Conservation (phyloP, 2,329 filamentous ascomycete species). For the Alternaria ventricosa region DNA sequence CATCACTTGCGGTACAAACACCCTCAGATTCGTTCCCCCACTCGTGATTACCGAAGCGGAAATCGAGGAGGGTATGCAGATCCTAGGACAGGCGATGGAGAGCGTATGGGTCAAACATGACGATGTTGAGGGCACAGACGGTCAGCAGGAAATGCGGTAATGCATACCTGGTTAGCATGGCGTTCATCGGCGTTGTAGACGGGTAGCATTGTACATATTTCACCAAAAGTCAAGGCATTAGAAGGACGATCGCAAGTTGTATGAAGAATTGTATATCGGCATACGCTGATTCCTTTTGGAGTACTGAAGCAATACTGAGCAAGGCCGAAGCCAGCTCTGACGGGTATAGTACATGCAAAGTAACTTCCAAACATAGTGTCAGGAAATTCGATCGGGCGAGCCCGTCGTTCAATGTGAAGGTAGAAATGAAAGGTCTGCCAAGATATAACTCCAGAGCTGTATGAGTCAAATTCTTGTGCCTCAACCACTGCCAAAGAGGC, state of each 20-base stretch:
- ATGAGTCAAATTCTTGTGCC: background rate
- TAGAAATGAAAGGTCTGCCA: background rate
- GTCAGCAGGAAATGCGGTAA: constrained; percentile 44
- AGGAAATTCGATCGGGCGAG: background rate
- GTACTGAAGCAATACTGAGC: background rate
- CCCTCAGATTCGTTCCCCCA: constrained; percentile 88
- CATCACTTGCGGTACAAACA: constrained; percentile 93
- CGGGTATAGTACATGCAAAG: background rate
- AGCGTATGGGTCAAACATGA: constrained; percentile 57
- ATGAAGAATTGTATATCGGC: background rate
- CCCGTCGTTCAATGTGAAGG: background rate
- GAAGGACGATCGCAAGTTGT: background rate
- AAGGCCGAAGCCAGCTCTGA: background rate
- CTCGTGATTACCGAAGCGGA: constrained; percentile 80
- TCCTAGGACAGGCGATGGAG: constrained; percentile 72
- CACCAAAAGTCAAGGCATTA: background rate
- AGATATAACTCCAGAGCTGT: background rate
- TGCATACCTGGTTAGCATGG: constrained; percentile 20
- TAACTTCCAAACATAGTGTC: background rate
- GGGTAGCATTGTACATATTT: background rate
- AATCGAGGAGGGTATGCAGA: constrained; percentile 77
- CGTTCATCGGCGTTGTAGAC: constrained; percentile 18
- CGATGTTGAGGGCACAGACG: constrained; percentile 37
- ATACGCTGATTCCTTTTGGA: background rate
- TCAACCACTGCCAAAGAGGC: constrained; percentile 11